Base-by-base conservation (phyloP, 176 grass and related monocot genomes). In the Oropetium thomaeum region DNA sequence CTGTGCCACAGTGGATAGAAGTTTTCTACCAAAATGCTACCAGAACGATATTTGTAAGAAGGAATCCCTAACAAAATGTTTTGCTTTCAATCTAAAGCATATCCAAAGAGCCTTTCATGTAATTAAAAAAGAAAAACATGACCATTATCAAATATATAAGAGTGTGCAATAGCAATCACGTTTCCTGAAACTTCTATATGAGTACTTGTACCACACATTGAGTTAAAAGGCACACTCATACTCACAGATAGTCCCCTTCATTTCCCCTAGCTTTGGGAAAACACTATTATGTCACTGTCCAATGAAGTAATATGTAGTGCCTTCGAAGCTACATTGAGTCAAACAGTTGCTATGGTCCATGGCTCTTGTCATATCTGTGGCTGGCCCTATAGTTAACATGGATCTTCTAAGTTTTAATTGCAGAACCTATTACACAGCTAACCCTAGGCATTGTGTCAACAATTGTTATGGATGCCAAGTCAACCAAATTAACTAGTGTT, bases 351-450 rank as follows among this genome's bases (percentile, higher is more conserved):
- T 66, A 72, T 31, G 49, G 69, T 42, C 65, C 66, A 33, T 33
- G 75, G 29, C 13, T 12, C 8, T 51, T 64, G 47, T 60, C 23
- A 57, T 33, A 60, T 58, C 9, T 34, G 11, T 8, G 0, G 40
- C n/a, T 76, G 76, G 41, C 23, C 26, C 3, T 62, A 69, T 28
- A 58, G 49, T 82, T 72, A 77, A 19, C 47, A 64, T 71, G 61
- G 30, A 54, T 63, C 60, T 62, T 16, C 54, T 5, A 52, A 57
- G 17, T 66, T 33, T 47, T 19, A 66, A 44, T 15, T 57, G 48
- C 8, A 57, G 10, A 60, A 74, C 68, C 80, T 83, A 79, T 74
- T 55, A 14, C 59, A 68, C 68, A n/a, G n/a, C 52, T 52, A 52
- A 62, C n/a, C 49, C 53, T 31, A 83, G 30, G 33, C 43, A 79